Conservation (phyloP, 441 rosid species). For the Gossypium trilobum region DNA sequence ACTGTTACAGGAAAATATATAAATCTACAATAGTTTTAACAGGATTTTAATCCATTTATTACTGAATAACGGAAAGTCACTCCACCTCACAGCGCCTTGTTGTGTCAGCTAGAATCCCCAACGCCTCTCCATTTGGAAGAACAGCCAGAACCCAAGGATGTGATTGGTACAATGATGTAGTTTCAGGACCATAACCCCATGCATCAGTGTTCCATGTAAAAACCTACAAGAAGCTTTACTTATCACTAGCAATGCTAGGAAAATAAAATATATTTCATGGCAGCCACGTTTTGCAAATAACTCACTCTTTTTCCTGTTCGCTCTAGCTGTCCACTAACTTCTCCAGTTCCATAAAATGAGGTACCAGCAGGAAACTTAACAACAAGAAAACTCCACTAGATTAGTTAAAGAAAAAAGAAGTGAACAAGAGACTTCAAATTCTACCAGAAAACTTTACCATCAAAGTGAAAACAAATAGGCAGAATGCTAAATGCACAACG, state of each 20-base stretch:
- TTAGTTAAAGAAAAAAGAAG: not conserved
- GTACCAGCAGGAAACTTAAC: slow-evolving; percentile 70
- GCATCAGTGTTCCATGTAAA: slow-evolving; percentile 91
- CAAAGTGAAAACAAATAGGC: not conserved
- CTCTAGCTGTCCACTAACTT: slow-evolving; percentile 92
- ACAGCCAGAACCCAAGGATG: slow-evolving; percentile 93
- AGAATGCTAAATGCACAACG: not conserved
- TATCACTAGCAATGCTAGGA: not conserved
- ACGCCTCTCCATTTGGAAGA: slow-evolving; percentile 77
- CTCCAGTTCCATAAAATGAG: slow-evolving; percentile 89
- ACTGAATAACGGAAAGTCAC: not conserved
- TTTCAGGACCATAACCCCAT: slow-evolving; percentile 77
- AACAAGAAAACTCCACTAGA: slow-evolving; percentile 9
- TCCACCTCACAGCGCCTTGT: slow-evolving; percentile 78
- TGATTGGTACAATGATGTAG: slow-evolving; percentile 92
- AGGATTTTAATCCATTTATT: not conserved
- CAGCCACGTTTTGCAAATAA: not conserved
- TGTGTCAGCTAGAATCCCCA: slow-evolving; percentile 92
- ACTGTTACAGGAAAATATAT: slow-evolving; percentile 9
- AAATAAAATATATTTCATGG: not conserved
- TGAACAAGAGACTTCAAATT: not conserved
- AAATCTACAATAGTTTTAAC: not conserved
- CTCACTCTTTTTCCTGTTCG: slow-evolving; percentile 85
- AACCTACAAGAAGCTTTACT: slow-evolving; percentile 39
- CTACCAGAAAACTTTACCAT: not conserved